Evolutionary conservation across 1,139 yeast genomes (phyloP), one percentile per base, ranked within the genome.

Genomic region (Pneumocystis jirovecii): DNA sequence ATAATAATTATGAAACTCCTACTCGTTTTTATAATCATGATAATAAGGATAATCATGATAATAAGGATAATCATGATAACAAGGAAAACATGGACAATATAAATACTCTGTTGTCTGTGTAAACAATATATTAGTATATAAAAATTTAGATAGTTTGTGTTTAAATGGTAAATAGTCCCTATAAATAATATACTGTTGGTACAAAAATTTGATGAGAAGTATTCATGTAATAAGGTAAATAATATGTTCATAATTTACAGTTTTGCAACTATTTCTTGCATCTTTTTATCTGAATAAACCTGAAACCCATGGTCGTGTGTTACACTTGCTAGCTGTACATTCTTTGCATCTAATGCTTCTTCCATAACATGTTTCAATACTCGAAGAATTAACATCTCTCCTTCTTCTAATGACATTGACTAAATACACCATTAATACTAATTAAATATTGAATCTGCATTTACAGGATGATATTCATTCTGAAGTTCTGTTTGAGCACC

Each of bases 401-500:
- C 98, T 74, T 95, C 98, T 71, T 85, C 84, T 73, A 93, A 80
- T n/a, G 97, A 89, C 73, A 95, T 80, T 29, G 96, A 88, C 72
- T 91, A 87, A 42, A 39, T 44, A 25, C 50, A 50, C 7, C 35
- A 34, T 39, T 19, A 60, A 34, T 25, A 25, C 10, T 35, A n/a
- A 19, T 31, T 19, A 10, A 50, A 12, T 4, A 50, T 50, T 29
- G 3, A 25, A 35, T 10, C 29, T 19, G 6, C 12, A 64, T 69
- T 15, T 68, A 68, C 70, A 56, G 68, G 69, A 77, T 93, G 97
- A 78, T 95, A 95, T 77, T 95, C 97, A 73, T 91, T 93, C 76
- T 93, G 96, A 73, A 95, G 81, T 76, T 95, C 99, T 0, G 97
- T 88, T 77, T 95, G 98, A 1, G 99, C 99, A 69, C 98, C 98